These are phyloP conservation scores for Favolaschia claudopus DNA, from an alignment of 768 basidiomycete genomes.

Conservation along the genomic window DNA sequence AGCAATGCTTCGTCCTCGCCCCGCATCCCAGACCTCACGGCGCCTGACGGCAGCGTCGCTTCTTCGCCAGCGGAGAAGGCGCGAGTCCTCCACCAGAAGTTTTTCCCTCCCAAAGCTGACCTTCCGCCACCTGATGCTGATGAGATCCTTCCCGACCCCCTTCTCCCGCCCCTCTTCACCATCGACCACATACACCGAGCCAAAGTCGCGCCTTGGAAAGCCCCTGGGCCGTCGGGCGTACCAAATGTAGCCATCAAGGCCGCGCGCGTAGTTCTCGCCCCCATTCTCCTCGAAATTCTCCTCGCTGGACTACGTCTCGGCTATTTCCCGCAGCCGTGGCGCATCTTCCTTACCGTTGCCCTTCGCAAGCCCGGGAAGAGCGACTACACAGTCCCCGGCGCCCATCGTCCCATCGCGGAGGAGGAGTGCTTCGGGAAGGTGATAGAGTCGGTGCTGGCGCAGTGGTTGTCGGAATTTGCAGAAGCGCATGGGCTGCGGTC, in stretches of 20 bases:
- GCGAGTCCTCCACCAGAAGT: background rate
- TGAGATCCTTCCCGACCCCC: no score
- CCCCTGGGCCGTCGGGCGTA: background rate
- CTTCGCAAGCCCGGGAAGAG: no score
- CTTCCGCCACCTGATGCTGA: no score
- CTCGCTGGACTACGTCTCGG: background rate
- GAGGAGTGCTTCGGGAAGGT: constrained; percentile 24
- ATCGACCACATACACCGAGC: no score
- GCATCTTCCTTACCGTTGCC: background rate
- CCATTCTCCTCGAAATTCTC: background rate
- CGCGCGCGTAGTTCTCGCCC: background rate
- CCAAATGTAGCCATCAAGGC: background rate
- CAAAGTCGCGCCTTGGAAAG: no score
- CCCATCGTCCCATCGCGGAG: constrained; percentile 29
- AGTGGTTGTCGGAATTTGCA: constrained; percentile 2
- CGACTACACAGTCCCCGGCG: constrained; percentile 17
- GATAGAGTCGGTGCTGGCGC: constrained; percentile 18
- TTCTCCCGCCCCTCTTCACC: no score
- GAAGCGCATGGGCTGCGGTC: constrained; percentile 24
- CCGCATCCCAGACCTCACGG: no score
- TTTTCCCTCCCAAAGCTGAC: no score
- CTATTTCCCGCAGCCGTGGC: background rate
- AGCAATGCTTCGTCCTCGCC: no score
- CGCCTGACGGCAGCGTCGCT: no score
- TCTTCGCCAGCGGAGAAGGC: background rate